Evolutionary conservation across 179 eudicot genomes (phyloP).

Genomic region (Actinidia arguta): DNA sequence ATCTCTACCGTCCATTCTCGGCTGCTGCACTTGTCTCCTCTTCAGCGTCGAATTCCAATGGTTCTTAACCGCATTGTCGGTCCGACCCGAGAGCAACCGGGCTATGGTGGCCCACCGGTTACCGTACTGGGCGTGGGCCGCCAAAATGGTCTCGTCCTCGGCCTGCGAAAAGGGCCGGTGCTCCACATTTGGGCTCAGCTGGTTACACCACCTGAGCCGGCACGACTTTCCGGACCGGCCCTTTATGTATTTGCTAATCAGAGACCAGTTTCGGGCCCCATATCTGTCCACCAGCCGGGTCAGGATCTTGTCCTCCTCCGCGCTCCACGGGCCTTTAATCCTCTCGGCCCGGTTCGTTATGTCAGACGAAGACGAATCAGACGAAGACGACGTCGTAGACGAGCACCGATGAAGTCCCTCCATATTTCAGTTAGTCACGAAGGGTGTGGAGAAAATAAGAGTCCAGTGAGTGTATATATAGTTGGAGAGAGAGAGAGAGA

Average conservation of each 20-base stretch:
- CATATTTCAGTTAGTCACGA: background rate
- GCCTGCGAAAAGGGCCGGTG: slow-evolving; percentile 52
- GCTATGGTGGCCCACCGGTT: slow-evolving; percentile 69
- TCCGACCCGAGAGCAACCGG: slow-evolving; percentile 52
- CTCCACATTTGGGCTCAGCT: slow-evolving; percentile 55
- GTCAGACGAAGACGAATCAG: slow-evolving; percentile 40
- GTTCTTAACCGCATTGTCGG: slow-evolving; percentile 61
- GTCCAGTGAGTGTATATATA: background rate
- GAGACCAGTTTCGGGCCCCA: slow-evolving; percentile 59
- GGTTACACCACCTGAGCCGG: slow-evolving; percentile 64
- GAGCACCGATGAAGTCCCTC: slow-evolving; percentile 10
- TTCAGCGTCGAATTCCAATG: slow-evolving; percentile 63
- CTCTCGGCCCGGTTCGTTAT: slow-evolving; percentile 25
- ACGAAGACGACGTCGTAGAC: slow-evolving; percentile 26
- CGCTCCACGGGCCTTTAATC: slow-evolving; percentile 65
- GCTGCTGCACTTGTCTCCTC: slow-evolving; percentile 7
- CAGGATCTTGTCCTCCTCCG: slow-evolving; percentile 56
- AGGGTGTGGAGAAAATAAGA: background rate
- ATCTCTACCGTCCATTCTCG: background rate
- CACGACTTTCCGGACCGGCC: slow-evolving; percentile 68
- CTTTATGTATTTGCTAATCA: slow-evolving; percentile 56
- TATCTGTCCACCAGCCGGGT: slow-evolving; percentile 50
- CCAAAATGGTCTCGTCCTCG: slow-evolving; percentile 51
- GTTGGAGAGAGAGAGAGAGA: slow-evolving; percentile 8
- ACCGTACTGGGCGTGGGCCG: slow-evolving; percentile 50